phyloP scores from a whole-genome alignment of 257 asterid species.

The Forsythia suspensa region DNA sequence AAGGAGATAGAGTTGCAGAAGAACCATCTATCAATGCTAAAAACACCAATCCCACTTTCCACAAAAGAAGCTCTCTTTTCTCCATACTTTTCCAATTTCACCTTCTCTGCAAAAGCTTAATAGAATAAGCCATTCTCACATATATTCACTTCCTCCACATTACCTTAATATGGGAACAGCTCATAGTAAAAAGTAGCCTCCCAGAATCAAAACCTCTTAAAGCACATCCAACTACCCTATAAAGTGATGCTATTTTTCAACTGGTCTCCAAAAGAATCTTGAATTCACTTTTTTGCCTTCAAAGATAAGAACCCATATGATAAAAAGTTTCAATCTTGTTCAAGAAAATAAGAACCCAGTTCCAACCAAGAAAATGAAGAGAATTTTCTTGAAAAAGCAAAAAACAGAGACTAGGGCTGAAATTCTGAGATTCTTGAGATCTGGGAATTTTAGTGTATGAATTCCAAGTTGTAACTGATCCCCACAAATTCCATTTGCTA shows the following conservation, averaged over 20 bases:
- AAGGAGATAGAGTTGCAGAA: constrained; percentile 86
- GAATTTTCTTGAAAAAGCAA: constrained; percentile 42
- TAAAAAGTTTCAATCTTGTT: constrained; percentile 37
- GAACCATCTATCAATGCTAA: constrained; percentile 49
- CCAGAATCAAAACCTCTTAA: constrained; percentile 19
- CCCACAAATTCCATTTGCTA: constrained; percentile 52
- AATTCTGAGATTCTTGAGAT: constrained; percentile 68
- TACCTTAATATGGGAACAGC: constrained; percentile 23
- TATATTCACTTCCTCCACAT: constrained; percentile 25
- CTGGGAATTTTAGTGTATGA: constrained; percentile 53
- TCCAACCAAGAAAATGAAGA: constrained; percentile 28
- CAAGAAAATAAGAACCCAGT: constrained; percentile 15
- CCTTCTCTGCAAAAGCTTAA: constrained; percentile 30
- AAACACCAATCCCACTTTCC: constrained; percentile 47
- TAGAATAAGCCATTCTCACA: constrained; percentile 29
- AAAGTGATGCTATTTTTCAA: constrained; percentile 28
- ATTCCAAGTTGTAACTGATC: constrained; percentile 43
- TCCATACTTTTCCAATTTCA: constrained; percentile 49
- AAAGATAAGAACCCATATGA: constrained; percentile 30
- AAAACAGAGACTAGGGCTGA: constrained; percentile 38
- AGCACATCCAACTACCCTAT: constrained; percentile 36
- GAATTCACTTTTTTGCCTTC: constrained; percentile 19
- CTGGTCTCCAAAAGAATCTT: constrained; percentile 32
- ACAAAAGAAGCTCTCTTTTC: constrained; percentile 37
- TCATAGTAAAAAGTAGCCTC: constrained; percentile 25